Evolutionary conservation across 2,329 filamentous ascomycete genomes (phyloP).

Genomic region (Fusarium incarnatum): DNA sequence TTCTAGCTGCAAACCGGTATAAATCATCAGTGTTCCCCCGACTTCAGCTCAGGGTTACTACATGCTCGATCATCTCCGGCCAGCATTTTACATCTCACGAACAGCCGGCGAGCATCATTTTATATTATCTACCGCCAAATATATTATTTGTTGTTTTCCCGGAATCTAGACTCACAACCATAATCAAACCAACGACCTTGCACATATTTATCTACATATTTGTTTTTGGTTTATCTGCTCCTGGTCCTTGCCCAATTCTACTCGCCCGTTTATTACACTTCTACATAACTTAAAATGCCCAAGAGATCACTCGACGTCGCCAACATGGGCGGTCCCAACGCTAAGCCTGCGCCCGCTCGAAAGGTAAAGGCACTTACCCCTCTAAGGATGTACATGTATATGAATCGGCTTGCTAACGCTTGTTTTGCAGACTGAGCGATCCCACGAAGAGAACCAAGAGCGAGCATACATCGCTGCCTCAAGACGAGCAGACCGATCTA

Average conservation of each 20-base stretch:
- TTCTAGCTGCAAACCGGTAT: not conserved
- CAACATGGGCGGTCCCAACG: constrained; percentile 45
- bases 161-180: not conserved
- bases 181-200: not conserved
- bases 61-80: not conserved
- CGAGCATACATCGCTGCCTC: constrained; percentile 94
- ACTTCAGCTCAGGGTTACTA: not conserved
- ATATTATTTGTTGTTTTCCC: not conserved
- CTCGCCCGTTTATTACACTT: not conserved
- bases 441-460: constrained; percentile 85
- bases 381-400: not conserved
- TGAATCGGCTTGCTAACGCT: constrained; percentile 1
- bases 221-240: not conserved
- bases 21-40: not conserved
- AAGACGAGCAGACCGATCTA: constrained; percentile 82
- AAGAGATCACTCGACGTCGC: constrained; percentile 53
- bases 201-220: not conserved
- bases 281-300: constrained; percentile 49
- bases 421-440: constrained; percentile 72
- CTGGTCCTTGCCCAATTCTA: not conserved
- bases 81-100: not conserved
- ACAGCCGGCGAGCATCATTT: not conserved
- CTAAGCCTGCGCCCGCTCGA: constrained; percentile 46
- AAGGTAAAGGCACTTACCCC: constrained; percentile 43
- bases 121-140: not conserved